phyloP scores from a whole-genome alignment of 2,329 filamentous ascomycete genomes.

The Alternaria incomplexa region DNA sequence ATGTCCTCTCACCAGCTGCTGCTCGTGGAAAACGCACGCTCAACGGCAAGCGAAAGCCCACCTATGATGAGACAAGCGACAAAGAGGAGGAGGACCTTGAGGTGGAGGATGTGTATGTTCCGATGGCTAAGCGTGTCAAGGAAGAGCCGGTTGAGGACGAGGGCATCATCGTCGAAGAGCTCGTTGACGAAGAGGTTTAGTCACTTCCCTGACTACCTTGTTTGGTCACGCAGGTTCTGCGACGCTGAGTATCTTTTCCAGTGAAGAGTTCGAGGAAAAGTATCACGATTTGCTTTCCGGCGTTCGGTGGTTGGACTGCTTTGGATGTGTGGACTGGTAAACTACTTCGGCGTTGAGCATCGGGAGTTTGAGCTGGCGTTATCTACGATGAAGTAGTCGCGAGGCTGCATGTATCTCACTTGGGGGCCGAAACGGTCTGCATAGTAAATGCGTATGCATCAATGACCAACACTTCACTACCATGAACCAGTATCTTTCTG shows the following conservation, averaged over 20 bases:
- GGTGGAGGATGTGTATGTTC: neutral
- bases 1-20: neutral
- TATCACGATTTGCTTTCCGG: neutral
- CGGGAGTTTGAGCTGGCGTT: neutral
- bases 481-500: too few relatives aligned
- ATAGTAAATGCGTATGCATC: neutral
- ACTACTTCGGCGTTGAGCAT: accelerated
- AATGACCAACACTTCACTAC: neutral
- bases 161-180: neutral
- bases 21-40: slow-evolving; percentile 3
- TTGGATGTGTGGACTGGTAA: neutral
- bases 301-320: neutral
- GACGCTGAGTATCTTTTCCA: too few relatives aligned
- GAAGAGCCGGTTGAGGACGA: neutral
- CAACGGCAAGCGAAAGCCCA: neutral
- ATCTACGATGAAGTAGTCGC: neutral
- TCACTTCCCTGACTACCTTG: accelerated
- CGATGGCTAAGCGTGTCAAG: neutral
- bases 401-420: too few relatives aligned
- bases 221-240: neutral
- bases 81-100: neutral
- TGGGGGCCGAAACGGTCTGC: too few relatives aligned
- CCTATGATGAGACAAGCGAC: neutral
- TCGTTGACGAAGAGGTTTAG: neutral
- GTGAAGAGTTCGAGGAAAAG: neutral